Base-by-base conservation (phyloP, 2,329 filamentous ascomycete species). In the Gliomastix tumulicola region DNA sequence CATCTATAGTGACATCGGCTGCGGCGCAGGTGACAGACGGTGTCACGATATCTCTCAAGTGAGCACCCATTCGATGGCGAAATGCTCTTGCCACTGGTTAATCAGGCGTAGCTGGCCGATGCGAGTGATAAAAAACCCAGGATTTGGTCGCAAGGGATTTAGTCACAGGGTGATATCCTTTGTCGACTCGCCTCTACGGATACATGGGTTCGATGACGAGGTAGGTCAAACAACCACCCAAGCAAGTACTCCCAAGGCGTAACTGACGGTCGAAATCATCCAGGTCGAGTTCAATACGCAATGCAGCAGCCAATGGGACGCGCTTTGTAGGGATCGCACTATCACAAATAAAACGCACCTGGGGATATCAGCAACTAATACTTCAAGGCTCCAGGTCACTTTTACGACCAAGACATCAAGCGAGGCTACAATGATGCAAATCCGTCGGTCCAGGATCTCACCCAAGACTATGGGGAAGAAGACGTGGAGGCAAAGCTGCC, bases 251-350 rank as follows among this genome's bases (percentile, higher is more conserved):
- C n/a, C n/a, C n/a, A n/a, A n/a, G n/a, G n/a, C n/a, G n/a, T n/a
- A n/a, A n/a, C n/a, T n/a, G n/a, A n/a, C n/a, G n/a, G n/a, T n/a
- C 11, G 21, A 8, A n/a, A 32, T 32, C 32, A 31, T 31, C 19
- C 16, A 74, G 43, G 46, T 76, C 7, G 54, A 59, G 4, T 66
- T 79, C 56, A 77, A 78, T 49, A 78, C 73, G 0, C 73, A 79
- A 45, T 54, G 56, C 22, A 67, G 65, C 37, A 70, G 63, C 18
- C 74, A 79, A 50, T 79, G 72, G 74, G 74, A 79, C 44, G 67
- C 67, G 34, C 54, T 74, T 1, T 58, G 60, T n/a, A n/a, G n/a
- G n/a, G n/a, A n/a, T n/a, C n/a, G n/a, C n/a, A n/a, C n/a, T n/a
- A n/a, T n/a, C n/a, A n/a, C n/a, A n/a, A n/a, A n/a, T n/a, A n/a